Percentiles rank a stretch among this genome's conserved stretches.
Evolutionary conservation across 2,329 filamentous ascomycete species (phyloP).

Genomic region (Fusarium protoensiforme): DNA sequence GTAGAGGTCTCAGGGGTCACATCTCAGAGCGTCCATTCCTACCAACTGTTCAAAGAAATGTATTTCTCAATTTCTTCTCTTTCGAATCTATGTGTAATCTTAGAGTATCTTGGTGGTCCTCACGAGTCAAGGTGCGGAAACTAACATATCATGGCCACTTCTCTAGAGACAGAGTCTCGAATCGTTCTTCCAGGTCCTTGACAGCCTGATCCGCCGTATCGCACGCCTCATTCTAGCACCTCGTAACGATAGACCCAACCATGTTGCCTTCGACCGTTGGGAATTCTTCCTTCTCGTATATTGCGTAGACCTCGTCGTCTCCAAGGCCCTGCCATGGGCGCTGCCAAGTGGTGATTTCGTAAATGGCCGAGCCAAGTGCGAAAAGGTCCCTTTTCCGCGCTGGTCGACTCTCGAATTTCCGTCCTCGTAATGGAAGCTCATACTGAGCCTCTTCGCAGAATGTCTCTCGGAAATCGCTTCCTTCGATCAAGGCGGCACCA

Average conservation of each 20-base stretch:
- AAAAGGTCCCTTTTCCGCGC: background rate
- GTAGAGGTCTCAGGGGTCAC: background rate
- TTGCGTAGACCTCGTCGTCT: background rate
- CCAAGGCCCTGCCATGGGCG: background rate
- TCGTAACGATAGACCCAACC: background rate
- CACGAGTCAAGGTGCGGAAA: background rate
- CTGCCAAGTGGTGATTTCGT: constrained; percentile 1
- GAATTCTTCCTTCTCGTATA: background rate
- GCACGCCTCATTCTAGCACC: background rate
- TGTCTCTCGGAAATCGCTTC: background rate
- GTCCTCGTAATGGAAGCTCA: background rate
- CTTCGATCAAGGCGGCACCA: background rate
- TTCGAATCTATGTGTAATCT: background rate
- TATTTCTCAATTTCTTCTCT: background rate
- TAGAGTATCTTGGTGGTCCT: background rate
- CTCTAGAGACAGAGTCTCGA: background rate
- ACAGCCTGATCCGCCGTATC: background rate
- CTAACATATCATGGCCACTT: background rate
- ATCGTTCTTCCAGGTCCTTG: background rate
- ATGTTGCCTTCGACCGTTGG: background rate
- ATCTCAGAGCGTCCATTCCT: background rate
- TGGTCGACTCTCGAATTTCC: background rate
- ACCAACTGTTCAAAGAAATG: background rate
- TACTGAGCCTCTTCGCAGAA: background rate
- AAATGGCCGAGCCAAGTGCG: constrained; percentile 2